Percentiles rank a stretch among this genome's conserved stretches.
phyloP scores from a whole-genome alignment of 2,329 filamentous ascomycete genomes.

The Tricladium varicosporioides region DNA sequence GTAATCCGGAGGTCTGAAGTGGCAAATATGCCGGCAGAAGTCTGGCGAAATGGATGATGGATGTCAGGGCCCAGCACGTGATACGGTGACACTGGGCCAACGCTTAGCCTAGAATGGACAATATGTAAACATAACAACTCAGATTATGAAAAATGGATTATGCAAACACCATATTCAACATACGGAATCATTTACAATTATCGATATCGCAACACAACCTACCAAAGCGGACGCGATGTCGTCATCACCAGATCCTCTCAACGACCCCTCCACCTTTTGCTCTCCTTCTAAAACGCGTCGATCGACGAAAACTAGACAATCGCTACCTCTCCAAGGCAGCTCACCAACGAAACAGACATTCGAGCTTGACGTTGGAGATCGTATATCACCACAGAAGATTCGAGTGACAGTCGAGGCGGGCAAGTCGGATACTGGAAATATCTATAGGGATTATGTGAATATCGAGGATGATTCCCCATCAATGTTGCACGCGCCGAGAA shows the following conservation, averaged over 20 bases:
- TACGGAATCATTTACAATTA: background rate
- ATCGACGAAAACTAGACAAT: slow-evolving; percentile 20
- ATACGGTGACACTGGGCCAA: background rate
- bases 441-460: slow-evolving; percentile 16
- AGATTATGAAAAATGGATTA: background rate
- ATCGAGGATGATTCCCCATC: slow-evolving; percentile 15
- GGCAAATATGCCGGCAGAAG: background rate
- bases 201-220: slow-evolving; percentile 4
- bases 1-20: background rate
- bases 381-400: slow-evolving; percentile 35
- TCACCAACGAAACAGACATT: slow-evolving; percentile 36
- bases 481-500: slow-evolving; percentile 19
- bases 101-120: background rate
- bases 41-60: too few species aligned
- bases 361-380: slow-evolving; percentile 34
- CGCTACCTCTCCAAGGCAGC: slow-evolving; percentile 26
- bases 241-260: slow-evolving; percentile 37
- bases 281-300: slow-evolving; percentile 29
- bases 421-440: slow-evolving; percentile 27
- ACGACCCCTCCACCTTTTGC: slow-evolving; percentile 27
- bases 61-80: background rate
- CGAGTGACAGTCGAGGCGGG: slow-evolving; percentile 35
- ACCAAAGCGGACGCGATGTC: slow-evolving; percentile 24
- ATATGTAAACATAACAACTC: background rate
- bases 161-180: background rate